These are phyloP conservation scores for Tylopilus microsporus DNA, from an alignment of 1,284 basidiomycete species.

Conservation along the genomic window DNA sequence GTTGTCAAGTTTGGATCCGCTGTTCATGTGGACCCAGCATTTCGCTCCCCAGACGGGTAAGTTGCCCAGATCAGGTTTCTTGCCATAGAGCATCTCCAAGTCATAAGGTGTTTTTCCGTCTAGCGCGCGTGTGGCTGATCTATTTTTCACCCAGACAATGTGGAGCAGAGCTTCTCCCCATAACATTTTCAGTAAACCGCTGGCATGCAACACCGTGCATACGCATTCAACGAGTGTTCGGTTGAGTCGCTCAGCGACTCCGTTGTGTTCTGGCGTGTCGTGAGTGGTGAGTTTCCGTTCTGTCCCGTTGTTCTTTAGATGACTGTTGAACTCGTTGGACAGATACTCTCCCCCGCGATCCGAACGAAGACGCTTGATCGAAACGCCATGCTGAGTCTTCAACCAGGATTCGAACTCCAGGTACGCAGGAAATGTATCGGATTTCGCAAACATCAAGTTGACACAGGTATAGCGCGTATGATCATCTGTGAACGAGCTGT, in stretches of 20 bases:
- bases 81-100: too few species aligned
- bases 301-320: background rate
- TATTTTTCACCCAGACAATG: too few species aligned
- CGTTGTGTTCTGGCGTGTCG: background rate
- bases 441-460: background rate
- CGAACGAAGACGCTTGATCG: background rate
- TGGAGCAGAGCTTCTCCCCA: too few species aligned
- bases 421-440: background rate
- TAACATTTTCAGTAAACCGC: too few species aligned
- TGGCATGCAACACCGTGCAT: too few species aligned
- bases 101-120: background rate
- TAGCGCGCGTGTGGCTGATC: background rate
- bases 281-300: background rate
- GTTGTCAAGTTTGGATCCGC: background rate
- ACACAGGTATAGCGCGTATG: background rate
- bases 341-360: background rate
- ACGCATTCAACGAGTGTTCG: background rate
- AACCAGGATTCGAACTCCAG: too few species aligned
- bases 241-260: background rate
- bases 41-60: background rate
- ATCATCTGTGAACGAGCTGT: too few species aligned
- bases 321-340: background rate
- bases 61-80: background rate
- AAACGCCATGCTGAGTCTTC: background rate
- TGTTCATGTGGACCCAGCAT: too few species aligned